phyloP scores from a whole-genome alignment of 805 yeast species.

The Kluyveromyces siamensis region DNA sequence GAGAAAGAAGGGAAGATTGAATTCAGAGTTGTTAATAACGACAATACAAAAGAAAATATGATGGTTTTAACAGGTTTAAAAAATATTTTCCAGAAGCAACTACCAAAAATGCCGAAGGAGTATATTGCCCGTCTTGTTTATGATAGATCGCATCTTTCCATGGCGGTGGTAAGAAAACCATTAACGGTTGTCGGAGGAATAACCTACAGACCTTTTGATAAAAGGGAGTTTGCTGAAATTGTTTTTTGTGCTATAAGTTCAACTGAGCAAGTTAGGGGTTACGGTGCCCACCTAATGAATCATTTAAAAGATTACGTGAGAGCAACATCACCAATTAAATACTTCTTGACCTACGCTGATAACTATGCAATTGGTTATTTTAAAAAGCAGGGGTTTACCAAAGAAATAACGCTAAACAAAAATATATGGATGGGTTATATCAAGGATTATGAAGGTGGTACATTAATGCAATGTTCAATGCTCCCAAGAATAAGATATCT shows the following conservation, averaged over 20 bases:
- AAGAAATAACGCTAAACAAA: constrained; percentile 80
- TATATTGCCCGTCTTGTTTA: constrained; percentile 91
- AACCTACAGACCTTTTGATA: constrained; percentile 89
- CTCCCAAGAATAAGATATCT: constrained; percentile 80
- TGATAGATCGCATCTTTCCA: constrained; percentile 87
- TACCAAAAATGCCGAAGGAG: constrained; percentile 98
- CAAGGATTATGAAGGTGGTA: constrained; percentile 98
- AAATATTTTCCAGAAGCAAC: constrained; percentile 92
- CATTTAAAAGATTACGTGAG: constrained; percentile 93
- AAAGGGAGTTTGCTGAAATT: constrained; percentile 90
- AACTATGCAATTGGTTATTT: constrained; percentile 98
- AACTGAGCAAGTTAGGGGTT: constrained; percentile 96
- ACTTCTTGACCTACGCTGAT: constrained; percentile 93
- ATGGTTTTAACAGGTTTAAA: constrained; percentile 92
- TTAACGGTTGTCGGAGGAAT: constrained; percentile 96
- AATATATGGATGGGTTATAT: constrained; percentile 96
- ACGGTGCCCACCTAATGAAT: constrained; percentile 98
- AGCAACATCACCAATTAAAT: constrained; percentile 74
- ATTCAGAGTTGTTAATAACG: constrained; percentile 94
- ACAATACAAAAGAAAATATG: constrained; percentile 75
- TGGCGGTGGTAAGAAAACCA: constrained; percentile 92
- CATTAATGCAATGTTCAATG: constrained; percentile 95
- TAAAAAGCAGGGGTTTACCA: constrained; percentile 96
- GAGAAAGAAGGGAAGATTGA: constrained; percentile 90
- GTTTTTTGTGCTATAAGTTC: constrained; percentile 97